Evolutionary conservation across 441 rosid genomes (phyloP), one percentile per base, ranked within the genome.

Genomic region (Lepidium campestre): DNA sequence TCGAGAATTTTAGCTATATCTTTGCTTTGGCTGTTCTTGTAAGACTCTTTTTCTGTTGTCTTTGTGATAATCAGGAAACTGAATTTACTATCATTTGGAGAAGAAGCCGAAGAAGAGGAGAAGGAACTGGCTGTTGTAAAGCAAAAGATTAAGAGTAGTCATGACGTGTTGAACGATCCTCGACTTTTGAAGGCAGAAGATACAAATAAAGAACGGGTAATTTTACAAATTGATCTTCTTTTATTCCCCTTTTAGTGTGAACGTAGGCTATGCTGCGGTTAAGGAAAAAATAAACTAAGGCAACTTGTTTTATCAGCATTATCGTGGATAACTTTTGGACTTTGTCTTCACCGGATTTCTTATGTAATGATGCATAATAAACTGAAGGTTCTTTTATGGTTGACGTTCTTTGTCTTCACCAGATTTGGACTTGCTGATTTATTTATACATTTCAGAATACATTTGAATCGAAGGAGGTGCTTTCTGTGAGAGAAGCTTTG

Each of bases 91-190:
- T 93, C 99, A 19, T 91, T 91, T 52, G 99, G 99, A 55, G 99
- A 93, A 67, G 99, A 91, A 81, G 99, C 95, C 64, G 99, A 91
- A 79, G 96, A 93, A 72, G 97, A 87, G 61, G 90, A 91, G 77
- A 93, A 85, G 70, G 89, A 87, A 76, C 69, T 93, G 54, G 89
- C 82, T 40, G 73, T 78, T 52, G 81, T 80, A 5, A 87, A 86
- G 73, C 85, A 81, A 77, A 93, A 89, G 79, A 91, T 89, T 35
- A 91, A 79, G 86, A 91, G 96, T 73, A 91, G 99, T 74, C 97
- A 93, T 68, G 97, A 93, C 61, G 99, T 91, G 56, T 77, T 93
- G 78, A 84, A 89, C 65, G 96, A 93, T 82, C 96, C 97, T 72
- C 96, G 90, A 56, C 88, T 93, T 65, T 74, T 93, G 29, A 93